Percentiles rank a stretch among this genome's conserved stretches.
Evolutionary conservation across 768 basidiomycete species (phyloP).

Genomic region (Pulveroboletus ravenelii): DNA sequence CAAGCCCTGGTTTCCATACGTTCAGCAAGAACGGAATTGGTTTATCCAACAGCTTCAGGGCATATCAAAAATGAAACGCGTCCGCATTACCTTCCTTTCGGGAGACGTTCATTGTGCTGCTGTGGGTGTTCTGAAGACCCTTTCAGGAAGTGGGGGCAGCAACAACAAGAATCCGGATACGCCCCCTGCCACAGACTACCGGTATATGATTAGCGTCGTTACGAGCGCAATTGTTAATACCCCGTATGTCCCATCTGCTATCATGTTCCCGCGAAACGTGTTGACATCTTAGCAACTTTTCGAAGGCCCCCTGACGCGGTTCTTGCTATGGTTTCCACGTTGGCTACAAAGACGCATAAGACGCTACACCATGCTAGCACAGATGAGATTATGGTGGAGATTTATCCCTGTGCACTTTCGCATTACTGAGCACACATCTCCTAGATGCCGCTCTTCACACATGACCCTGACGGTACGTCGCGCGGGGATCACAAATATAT

Average conservation of each 20-base stretch:
- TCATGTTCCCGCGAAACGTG: neutral
- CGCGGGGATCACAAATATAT: conserved; percentile 70
- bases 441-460: conserved; percentile 71
- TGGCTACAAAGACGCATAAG: conserved; percentile 78
- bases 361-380: conserved; percentile 80
- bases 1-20: neutral
- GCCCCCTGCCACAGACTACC: conserved; percentile 56
- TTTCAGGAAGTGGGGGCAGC: conserved; percentile 40
- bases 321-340: conserved; percentile 71
- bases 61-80: conserved; percentile 54
- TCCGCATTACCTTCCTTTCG: conserved; percentile 80
- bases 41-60: conserved; percentile 75
- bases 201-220: conserved; percentile 89
- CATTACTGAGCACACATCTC: neutral
- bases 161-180: conserved; percentile 35
- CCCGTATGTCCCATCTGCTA: conserved; percentile 50
- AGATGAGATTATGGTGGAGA: conserved; percentile 77
- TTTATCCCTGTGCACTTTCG: neutral
- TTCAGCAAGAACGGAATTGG: conserved; percentile 86
- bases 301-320: conserved; percentile 61
- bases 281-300: neutral
- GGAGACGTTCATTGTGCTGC: conserved; percentile 95
- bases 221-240: conserved; percentile 97
- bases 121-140: conserved; percentile 72
- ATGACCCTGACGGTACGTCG: conserved; percentile 70